Base-by-base conservation (phyloP, 805 yeast genomes). In the Suhomyces emberorum region DNA sequence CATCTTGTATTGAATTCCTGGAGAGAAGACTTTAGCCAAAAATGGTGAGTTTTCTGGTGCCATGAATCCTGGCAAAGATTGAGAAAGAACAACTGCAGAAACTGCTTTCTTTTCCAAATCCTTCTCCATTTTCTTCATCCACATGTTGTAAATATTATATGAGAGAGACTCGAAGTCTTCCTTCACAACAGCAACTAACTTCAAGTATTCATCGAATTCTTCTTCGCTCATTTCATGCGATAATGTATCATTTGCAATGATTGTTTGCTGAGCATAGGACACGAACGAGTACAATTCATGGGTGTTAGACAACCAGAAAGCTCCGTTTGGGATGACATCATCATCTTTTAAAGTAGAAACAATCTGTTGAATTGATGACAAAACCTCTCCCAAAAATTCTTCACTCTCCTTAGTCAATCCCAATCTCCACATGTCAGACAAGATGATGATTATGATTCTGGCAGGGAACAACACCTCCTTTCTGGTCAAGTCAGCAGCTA, bases 361-460 rank as follows among this genome's bases (percentile, higher is more conserved):
- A 43, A 85, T 81, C 34, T 77, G 79, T 67, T 91, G 98, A 48
- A 93, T 88, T 2, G 85, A 83, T 19, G 86, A 77, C 57, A 91
- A 73, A 2, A 88, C 95, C 57, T 84, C 89, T 31, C 96, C 96
- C 43, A 93, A 68, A 56, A 93, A 85, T 38, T 79, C 81, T 67
- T 93, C 98, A 55, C 91, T 81, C 61, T 91, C 96, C 47, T 83
- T 79, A 11, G 96, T 88, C 52, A 88, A 75, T 2, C 98, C 98
- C 32, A 91, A 72, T 63, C 98, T 77, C 98, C 98, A 93, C 98
- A 93, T 88, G 61, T 93, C 98, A 52, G 95, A 82, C 46, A 91
- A 70, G 22, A 91, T 83, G 47, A 93, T 83, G 53, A 93, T 91
- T 53, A 93, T 80, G 47, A 93, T 87, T 70, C 96, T 80, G 1